Evolutionary conservation across 2,329 filamentous ascomycete genomes (phyloP), one percentile per base, ranked within the genome.

Genomic region (Clonostachys solani): DNA sequence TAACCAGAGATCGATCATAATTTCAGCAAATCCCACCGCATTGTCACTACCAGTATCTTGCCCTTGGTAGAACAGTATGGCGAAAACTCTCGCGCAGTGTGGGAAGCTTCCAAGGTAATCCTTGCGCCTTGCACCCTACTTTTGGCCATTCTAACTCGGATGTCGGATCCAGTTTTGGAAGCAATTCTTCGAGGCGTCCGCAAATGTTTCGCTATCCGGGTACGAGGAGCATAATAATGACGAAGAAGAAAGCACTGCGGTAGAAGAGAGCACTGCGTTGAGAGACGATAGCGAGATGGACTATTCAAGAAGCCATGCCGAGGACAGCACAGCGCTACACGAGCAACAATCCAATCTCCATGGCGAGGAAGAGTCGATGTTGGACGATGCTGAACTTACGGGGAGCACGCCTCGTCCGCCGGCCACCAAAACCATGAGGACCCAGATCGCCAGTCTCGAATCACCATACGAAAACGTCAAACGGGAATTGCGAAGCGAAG

Each of bases 151-250:
- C 23, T 29, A 29, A 29, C 23, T 29, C 9, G 2, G 8, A 13
- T 29, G 47, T 29, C 23, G 23, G 8, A 3, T 29, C 12, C 60
- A 95, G 88, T 99, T 99, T 69, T 99, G 94, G 94, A 99, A 99
- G 69, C 92, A 97, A 73, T 99, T 99, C 74, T 99, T 99, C 68
- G 94, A 99, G 71, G 91, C 94, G 35, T 96, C 92, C 43, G 94
- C 94, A 63, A 97, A 99, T 60, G 92, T 99, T 23, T 96, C 92
- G 12, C 80, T 99, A 12, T 96, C 91, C 0, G 91, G 92, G 29
- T 96, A 99, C 66, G 92, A 96, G 62, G 92, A 95, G 61, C 77
- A 84, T 18, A 81, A 81, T 13, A 84, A 87, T 47, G 83, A 80
- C 44, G 83, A 86, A 45, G 84, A 87, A n/a, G 81, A 79, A 59